Conservation (phyloP, 345 rosid genomes). For the Salix brachista region DNA sequence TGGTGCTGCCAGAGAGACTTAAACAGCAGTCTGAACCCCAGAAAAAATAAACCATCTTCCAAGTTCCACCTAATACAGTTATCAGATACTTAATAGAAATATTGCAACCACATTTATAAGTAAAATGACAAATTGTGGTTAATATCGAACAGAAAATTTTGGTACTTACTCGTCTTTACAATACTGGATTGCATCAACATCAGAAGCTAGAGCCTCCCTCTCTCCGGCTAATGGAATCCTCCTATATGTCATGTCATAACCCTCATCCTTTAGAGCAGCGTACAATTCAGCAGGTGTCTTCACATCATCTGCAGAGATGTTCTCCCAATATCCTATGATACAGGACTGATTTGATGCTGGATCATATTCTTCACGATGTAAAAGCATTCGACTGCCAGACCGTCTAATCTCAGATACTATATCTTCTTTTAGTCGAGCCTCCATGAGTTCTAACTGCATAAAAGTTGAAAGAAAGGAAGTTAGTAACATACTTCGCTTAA, state of each 20-base stretch:
- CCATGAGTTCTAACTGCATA: conserved; percentile 82
- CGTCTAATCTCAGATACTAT: conserved; percentile 65
- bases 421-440: conserved; percentile 84
- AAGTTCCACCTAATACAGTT: background rate
- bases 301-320: conserved; percentile 71
- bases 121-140: background rate
- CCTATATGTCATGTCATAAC: conserved; percentile 59
- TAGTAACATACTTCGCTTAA: background rate
- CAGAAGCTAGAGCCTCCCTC: conserved; percentile 85
- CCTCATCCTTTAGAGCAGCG: conserved; percentile 61
- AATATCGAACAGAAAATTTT: background rate
- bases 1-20: background rate
- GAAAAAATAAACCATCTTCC: conserved; percentile 1
- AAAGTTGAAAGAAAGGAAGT: conserved; percentile 12
- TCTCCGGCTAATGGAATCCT: conserved; percentile 96
- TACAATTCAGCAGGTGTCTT: conserved; percentile 93
- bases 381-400: conserved; percentile 79
- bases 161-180: conserved; percentile 71
- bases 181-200: conserved; percentile 76
- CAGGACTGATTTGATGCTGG: conserved; percentile 65
- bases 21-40: conserved; percentile 2
- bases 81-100: conserved; percentile 4
- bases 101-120: conserved; percentile 2
- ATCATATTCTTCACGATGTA: conserved; percentile 90
- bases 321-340: conserved; percentile 93